Evolutionary conservation across 768 basidiomycete species (phyloP).

Genomic region (Calvatia gigantea): DNA sequence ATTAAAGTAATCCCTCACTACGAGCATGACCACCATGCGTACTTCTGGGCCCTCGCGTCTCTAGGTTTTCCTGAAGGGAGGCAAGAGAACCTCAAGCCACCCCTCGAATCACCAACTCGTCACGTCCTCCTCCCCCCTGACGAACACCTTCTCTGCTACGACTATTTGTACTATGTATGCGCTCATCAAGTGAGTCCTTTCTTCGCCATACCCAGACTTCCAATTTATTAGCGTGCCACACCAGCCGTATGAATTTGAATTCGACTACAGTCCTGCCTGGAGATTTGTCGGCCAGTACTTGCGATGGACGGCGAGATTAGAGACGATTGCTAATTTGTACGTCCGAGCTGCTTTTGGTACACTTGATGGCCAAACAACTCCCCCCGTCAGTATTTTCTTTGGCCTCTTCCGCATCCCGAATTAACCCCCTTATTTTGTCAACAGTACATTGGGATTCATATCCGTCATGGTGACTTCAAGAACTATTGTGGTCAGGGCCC

Average conservation of each 20-base stretch:
- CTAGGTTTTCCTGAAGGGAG: slow-evolving; percentile 44
- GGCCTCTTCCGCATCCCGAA: neutral
- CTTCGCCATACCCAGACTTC: neutral
- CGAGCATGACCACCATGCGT: slow-evolving; percentile 40
- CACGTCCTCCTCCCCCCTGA: slow-evolving; percentile 46
- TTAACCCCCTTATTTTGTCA: neutral
- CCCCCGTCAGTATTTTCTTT: slow-evolving; percentile 36
- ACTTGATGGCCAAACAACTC: slow-evolving; percentile 33
- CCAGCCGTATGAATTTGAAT: slow-evolving; percentile 53
- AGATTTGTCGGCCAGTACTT: slow-evolving; percentile 49
- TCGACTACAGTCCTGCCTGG: slow-evolving; percentile 59
- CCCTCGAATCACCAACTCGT: slow-evolving; percentile 36
- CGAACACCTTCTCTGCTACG: slow-evolving; percentile 48
- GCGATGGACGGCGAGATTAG: slow-evolving; percentile 42
- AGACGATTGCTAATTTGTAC: slow-evolving; percentile 40
- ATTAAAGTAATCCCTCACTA: slow-evolving; percentile 43
- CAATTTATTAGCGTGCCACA: neutral
- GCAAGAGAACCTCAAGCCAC: slow-evolving; percentile 32
- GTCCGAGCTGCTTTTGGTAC: slow-evolving; percentile 41
- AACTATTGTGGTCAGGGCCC: slow-evolving; percentile 40
- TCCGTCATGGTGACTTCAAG: slow-evolving; percentile 53
- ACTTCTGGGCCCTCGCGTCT: slow-evolving; percentile 44
- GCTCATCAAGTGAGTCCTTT: slow-evolving; percentile 37
- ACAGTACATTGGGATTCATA: slow-evolving; percentile 57
- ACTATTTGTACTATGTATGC: slow-evolving; percentile 49